Conservation (phyloP, 1,139 yeast species). For the Blastobotrys elegans region DNA sequence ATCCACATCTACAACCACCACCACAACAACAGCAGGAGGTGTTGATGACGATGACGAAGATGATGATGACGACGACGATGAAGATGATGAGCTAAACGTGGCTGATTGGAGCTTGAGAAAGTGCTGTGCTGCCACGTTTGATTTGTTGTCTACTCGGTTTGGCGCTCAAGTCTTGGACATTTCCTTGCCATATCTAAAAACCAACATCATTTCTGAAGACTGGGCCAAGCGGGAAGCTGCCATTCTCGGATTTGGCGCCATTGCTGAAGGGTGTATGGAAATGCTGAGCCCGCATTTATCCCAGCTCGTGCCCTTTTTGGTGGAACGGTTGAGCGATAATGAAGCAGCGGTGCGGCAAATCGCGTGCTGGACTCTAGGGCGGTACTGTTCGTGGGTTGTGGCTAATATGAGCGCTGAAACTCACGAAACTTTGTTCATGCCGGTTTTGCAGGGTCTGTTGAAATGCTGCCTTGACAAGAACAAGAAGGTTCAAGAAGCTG, state of each 20-base stretch:
- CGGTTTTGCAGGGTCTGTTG: constrained; percentile 73
- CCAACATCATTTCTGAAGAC: constrained; percentile 57
- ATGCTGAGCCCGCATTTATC: constrained; percentile 71
- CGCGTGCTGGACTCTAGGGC: constrained; percentile 89
- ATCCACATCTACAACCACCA: constrained; percentile 16
- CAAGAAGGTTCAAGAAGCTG: constrained; percentile 92
- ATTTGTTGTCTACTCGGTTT: constrained; percentile 62
- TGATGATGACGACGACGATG: constrained; percentile 58
- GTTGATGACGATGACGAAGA: constrained; percentile 43
- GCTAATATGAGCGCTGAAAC: constrained; percentile 49
- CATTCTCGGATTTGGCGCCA: constrained; percentile 91
- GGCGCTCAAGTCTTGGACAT: constrained; percentile 65
- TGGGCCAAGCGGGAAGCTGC: constrained; percentile 95
- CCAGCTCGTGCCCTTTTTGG: constrained; percentile 75
- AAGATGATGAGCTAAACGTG: constrained; percentile 53
- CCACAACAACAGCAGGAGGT: too few species aligned
- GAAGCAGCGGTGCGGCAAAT: constrained; percentile 89
- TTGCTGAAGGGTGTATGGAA: constrained; percentile 81
- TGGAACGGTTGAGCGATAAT: constrained; percentile 67
- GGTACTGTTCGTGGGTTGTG: constrained; percentile 75
- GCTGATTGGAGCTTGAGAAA: constrained; percentile 89
- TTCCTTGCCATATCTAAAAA: constrained; percentile 71
- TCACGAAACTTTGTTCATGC: constrained; percentile 63
- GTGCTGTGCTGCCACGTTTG: constrained; percentile 91
- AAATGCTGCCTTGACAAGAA: constrained; percentile 72